These are phyloP conservation scores for Violaceomyces palustris DNA, from an alignment of 1,284 basidiomycete genomes.

Conservation along the genomic window DNA sequence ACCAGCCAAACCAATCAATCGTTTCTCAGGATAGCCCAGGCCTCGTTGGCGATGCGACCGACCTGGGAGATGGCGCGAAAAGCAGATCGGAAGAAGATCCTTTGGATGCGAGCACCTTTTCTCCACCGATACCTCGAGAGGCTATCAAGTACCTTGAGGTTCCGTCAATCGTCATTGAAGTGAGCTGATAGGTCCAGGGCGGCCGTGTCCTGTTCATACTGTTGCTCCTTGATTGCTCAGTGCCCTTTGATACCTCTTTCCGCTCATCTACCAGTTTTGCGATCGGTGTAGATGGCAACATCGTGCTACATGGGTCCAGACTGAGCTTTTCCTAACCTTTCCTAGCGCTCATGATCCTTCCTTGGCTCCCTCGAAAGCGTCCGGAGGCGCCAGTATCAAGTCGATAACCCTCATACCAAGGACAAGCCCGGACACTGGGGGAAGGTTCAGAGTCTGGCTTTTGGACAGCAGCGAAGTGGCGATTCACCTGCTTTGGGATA, in stretches of 20 bases:
- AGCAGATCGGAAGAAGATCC: no score
- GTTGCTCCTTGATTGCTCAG: no score
- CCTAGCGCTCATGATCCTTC: constrained; percentile 1
- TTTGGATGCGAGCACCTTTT: not conserved
- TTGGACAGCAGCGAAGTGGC: not conserved
- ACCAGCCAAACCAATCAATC: no score
- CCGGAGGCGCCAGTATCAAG: constrained; percentile 4
- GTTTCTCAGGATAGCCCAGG: no score
- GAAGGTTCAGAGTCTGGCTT: constrained; percentile 10
- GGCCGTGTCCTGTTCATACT: no score
- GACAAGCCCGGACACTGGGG: constrained; percentile 7
- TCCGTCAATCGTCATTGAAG: constrained; percentile 11
- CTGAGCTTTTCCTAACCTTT: constrained; percentile 11
- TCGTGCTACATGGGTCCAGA: constrained; percentile 12
- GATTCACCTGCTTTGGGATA: constrained; percentile 8
- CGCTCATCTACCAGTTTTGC: constrained; percentile 4
- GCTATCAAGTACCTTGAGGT: not conserved
- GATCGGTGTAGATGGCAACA: constrained; percentile 16
- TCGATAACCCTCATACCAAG: constrained; percentile 7
- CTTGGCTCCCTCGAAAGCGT: not conserved
- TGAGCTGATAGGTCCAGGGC: not conserved
- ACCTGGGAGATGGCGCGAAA: no score
- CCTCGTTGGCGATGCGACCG: no score
- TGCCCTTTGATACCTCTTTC: no score
- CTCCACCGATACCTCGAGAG: constrained; percentile 3